A percentile compares a stretch with the other conserved stretches of the same genome.
Conservation (phyloP, 306 rosid genomes). For the Ormosia semicastrata region DNA sequence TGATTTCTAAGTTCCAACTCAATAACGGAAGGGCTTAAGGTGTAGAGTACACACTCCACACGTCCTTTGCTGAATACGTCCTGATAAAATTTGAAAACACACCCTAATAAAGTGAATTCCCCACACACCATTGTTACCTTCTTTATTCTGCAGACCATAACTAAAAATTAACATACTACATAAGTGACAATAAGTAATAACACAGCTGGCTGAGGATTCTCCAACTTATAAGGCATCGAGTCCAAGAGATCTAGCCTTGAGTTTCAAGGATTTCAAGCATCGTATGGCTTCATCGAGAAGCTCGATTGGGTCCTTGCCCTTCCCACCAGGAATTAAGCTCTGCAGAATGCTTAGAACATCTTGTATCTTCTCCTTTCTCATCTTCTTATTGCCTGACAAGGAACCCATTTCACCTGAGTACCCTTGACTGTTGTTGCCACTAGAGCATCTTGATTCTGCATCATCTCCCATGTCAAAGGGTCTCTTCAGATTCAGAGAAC, state of each 20-base stretch:
- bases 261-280: constrained; percentile 71
- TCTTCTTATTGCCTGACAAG: constrained; percentile 47
- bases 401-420: constrained; percentile 36
- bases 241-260: constrained; percentile 62
- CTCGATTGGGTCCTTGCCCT: constrained; percentile 63
- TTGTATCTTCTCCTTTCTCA: constrained; percentile 69
- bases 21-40: constrained; percentile 28
- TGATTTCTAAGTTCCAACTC: constrained; percentile 29
- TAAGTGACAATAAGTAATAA: neutral
- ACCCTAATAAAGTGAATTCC: neutral
- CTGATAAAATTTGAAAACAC: neutral
- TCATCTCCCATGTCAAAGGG: constrained; percentile 44
- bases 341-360: constrained; percentile 70
- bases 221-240: constrained; percentile 44
- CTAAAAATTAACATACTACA: constrained; percentile 15
- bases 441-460: constrained; percentile 75
- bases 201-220: neutral
- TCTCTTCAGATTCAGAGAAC: constrained; percentile 50
- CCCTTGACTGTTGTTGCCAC: constrained; percentile 30
- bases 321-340: constrained; percentile 73
- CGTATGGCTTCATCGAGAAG: constrained; percentile 85
- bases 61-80: neutral
- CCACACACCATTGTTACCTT: neutral
- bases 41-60: neutral
- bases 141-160: constrained; percentile 43